phyloP scores from a whole-genome alignment of 345 rosid genomes.

The Kandelia obovata region DNA sequence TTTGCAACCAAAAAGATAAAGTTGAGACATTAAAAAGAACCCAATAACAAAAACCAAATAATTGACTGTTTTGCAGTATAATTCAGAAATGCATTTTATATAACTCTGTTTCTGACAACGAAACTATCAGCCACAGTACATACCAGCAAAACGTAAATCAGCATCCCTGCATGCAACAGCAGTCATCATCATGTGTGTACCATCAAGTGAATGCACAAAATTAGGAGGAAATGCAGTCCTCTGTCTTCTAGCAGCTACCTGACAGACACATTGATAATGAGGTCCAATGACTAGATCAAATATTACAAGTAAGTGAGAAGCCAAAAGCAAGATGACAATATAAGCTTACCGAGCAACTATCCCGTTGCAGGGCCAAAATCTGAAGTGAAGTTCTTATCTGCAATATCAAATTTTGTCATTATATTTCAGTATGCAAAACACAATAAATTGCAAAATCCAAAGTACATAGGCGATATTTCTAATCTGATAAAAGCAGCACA shows the following conservation, averaged over 20 bases:
- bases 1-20: background rate
- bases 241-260: constrained; percentile 84
- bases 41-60: background rate
- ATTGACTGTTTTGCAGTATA: too few relatives aligned
- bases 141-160: constrained; percentile 91
- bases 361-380: constrained; percentile 80
- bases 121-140: constrained; percentile 3
- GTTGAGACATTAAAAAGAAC: background rate
- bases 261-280: constrained; percentile 11
- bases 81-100: too few relatives aligned
- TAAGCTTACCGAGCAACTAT: constrained; percentile 68
- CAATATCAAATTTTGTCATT: constrained; percentile 24
- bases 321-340: constrained; percentile 5
- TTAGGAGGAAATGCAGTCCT: constrained; percentile 98
- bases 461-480: too few relatives aligned
- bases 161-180: constrained; percentile 92
- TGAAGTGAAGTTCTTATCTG: constrained; percentile 95
- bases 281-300: background rate
- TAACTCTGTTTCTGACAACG: too few relatives aligned
- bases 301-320: constrained; percentile 4
- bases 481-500: too few relatives aligned
- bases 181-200: constrained; percentile 99
- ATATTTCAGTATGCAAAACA: background rate
- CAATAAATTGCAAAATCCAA: too few relatives aligned
- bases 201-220: constrained; percentile 93